phyloP scores from a whole-genome alignment of 2,329 filamentous ascomycete species.

The Iodosphaeria phyllophila region DNA sequence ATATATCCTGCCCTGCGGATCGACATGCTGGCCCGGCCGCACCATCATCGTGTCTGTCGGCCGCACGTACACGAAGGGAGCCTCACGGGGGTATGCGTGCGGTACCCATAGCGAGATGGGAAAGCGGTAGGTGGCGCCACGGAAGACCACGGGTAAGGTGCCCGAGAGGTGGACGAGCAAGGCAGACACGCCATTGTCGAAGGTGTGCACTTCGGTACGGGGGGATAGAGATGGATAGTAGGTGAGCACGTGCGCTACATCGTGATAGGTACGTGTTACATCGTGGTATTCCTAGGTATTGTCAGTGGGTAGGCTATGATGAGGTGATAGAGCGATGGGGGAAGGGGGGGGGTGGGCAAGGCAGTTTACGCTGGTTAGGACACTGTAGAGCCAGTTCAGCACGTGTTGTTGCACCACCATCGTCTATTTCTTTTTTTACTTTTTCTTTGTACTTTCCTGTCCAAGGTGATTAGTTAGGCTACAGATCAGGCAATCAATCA shows the following conservation, averaged over 20 bases:
- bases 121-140: conserved; percentile 77
- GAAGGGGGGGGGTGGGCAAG: neutral
- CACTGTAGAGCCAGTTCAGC: conserved; percentile 87
- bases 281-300: conserved; percentile 67
- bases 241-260: conserved; percentile 67
- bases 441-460: conserved; percentile 10
- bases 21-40: conserved; percentile 84
- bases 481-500: neutral
- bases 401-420: conserved; percentile 75
- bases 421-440: too few relatives aligned
- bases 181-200: conserved; percentile 71
- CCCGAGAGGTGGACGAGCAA: conserved; percentile 74
- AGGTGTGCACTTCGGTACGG: conserved; percentile 89
- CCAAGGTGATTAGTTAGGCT: neutral
- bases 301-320: conserved; percentile 3
- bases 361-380: conserved; percentile 51
- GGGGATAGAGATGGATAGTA: conserved; percentile 66
- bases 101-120: conserved; percentile 88
- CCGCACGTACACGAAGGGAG: conserved; percentile 75
- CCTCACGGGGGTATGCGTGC: conserved; percentile 69
- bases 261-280: conserved; percentile 80
- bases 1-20: conserved; percentile 81
- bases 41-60: conserved; percentile 80
- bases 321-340: conserved; percentile 1
- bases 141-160: conserved; percentile 80